These are phyloP conservation scores for Leccinum griseonigrum DNA, from an alignment of 1,284 basidiomycete species.

Conservation along the genomic window DNA sequence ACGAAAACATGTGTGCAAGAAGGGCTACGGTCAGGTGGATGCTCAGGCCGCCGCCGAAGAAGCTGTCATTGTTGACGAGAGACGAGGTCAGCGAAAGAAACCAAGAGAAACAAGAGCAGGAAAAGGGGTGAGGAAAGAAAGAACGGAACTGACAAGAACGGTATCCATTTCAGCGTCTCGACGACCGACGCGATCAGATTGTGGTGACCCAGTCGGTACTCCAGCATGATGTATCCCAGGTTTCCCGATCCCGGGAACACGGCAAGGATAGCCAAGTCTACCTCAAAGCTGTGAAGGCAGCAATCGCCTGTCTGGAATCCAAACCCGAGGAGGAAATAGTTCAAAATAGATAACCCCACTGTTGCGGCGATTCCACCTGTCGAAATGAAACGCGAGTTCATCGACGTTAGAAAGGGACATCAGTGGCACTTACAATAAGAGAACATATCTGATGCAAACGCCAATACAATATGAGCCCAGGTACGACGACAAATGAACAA, in stretches of 20 bases:
- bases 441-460: conserved; percentile 64
- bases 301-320: conserved; percentile 62
- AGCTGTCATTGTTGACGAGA: conserved; percentile 40
- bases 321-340: conserved; percentile 72
- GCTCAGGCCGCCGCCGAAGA: conserved; percentile 79
- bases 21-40: conserved; percentile 72
- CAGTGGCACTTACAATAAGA: conserved; percentile 57
- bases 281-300: conserved; percentile 71
- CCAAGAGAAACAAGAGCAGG: not conserved
- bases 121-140: not conserved
- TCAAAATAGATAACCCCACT: conserved; percentile 61
- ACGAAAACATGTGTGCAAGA: conserved; percentile 77
- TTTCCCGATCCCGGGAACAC: conserved; percentile 77
- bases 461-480: conserved; percentile 7
- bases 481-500: not conserved
- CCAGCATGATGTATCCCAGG: conserved; percentile 65
- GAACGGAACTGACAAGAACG: conserved; percentile 53
- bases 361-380: conserved; percentile 73
- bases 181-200: conserved; percentile 40
- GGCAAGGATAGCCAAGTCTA: conserved; percentile 72
- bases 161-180: conserved; percentile 62
- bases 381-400: not conserved
- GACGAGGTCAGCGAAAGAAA: not conserved
- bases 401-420: conserved; percentile 9
- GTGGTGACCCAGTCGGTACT: conserved; percentile 72